These are phyloP conservation scores for Sordariomycetes sp. DNA, from an alignment of 2,329 filamentous ascomycete species.

Conservation along the genomic window DNA sequence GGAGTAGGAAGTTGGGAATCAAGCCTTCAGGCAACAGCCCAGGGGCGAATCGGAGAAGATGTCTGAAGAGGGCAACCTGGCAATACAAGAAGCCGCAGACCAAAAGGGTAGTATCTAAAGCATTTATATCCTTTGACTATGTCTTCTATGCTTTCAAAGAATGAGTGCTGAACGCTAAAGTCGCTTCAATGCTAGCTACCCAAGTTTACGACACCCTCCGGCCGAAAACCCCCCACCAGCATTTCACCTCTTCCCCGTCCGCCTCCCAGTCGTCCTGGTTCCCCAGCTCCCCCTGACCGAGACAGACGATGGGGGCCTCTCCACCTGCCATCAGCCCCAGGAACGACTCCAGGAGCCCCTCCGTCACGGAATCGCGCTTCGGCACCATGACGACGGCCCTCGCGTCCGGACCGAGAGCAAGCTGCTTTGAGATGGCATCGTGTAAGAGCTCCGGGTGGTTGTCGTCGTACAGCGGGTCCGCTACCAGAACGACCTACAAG, in stretches of 20 bases:
- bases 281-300: conserved; percentile 51
- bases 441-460: conserved; percentile 69
- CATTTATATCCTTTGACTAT: no score
- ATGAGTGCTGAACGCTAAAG: background rate
- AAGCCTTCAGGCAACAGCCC: no score
- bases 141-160: background rate
- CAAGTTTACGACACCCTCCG: background rate
- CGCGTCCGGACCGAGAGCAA: conserved; percentile 44
- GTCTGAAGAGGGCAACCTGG: no score
- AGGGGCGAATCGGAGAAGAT: no score
- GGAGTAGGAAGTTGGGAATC: no score
- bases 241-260: conserved; percentile 38
- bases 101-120: no score
- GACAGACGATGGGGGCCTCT: conserved; percentile 31
- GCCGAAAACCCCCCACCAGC: conserved; percentile 59
- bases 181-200: background rate
- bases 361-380: conserved; percentile 57
- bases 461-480: conserved; percentile 80
- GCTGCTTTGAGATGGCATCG: conserved; percentile 56
- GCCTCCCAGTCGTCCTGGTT: conserved; percentile 67
- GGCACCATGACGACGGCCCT: conserved; percentile 74
- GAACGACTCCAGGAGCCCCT: conserved; percentile 52
- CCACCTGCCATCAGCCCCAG: conserved; percentile 45
- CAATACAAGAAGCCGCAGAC: no score
- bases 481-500: conserved; percentile 63